phyloP scores from a whole-genome alignment of 306 rosid species.

The Erythrophleum fordii region DNA sequence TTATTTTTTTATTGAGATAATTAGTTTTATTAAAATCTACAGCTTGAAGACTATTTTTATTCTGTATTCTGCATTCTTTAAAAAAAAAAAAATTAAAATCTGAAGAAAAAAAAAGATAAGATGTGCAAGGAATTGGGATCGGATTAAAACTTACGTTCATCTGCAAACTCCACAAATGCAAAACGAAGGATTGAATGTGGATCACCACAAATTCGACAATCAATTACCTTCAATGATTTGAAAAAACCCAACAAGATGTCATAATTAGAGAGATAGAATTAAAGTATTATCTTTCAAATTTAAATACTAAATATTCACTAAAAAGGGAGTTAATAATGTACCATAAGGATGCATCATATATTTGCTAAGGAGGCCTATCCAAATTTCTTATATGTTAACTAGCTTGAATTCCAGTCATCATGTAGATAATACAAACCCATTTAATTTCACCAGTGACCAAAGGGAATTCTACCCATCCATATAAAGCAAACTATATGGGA shows the following conservation, averaged over 20 bases:
- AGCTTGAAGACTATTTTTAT: too few species aligned
- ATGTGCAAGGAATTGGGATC: too few species aligned
- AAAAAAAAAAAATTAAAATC: too few species aligned
- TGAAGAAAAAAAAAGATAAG: too few species aligned
- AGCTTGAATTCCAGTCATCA: slow-evolving; percentile 20
- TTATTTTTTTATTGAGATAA: too few species aligned
- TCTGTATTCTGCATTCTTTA: too few species aligned
- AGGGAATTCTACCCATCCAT: neutral
- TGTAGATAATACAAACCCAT: slow-evolving; percentile 11
- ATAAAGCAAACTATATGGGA: slow-evolving; percentile 6
- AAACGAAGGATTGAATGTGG: slow-evolving; percentile 97
- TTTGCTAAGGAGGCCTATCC: slow-evolving; percentile 27
- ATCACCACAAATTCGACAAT: slow-evolving; percentile 97
- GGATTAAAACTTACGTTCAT: slow-evolving; percentile 89
- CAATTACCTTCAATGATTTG: slow-evolving; percentile 73
- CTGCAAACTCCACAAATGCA: slow-evolving; percentile 97
- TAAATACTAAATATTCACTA: slow-evolving; percentile 15
- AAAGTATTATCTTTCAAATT: neutral
- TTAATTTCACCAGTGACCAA: neutral
- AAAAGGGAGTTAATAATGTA: slow-evolving; percentile 15
- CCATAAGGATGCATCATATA: slow-evolving; percentile 30
- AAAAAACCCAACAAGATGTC: slow-evolving; percentile 31
- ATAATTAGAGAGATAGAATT: neutral
- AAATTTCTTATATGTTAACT: too few species aligned
- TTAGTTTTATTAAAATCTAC: too few species aligned